Percentiles rank a stretch among this genome's conserved stretches.
phyloP scores from a whole-genome alignment of 2,329 filamentous ascomycete species.

The Chaetomium sp. region DNA sequence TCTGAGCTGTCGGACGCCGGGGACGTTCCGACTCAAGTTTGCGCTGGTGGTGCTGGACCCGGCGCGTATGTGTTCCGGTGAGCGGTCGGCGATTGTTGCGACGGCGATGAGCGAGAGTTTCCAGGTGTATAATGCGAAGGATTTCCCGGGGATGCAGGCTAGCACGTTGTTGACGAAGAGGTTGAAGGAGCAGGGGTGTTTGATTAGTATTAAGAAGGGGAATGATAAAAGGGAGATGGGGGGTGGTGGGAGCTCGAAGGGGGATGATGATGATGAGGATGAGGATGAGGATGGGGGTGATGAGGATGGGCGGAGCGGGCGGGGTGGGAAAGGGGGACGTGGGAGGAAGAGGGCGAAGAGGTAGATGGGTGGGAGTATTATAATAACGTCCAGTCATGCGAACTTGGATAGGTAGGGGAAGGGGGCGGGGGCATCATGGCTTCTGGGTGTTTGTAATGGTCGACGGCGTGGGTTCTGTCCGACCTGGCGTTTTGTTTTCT shows the following conservation, averaged over 20 bases:
- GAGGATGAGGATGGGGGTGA: constrained; percentile 8
- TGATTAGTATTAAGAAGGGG: constrained; percentile 82
- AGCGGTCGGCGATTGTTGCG: constrained; percentile 44
- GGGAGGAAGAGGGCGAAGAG: no score
- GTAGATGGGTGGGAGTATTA: no score
- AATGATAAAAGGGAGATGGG: constrained; percentile 52
- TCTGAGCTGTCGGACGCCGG: constrained; percentile 70
- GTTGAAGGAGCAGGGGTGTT: constrained; percentile 71
- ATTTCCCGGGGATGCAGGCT: constrained; percentile 77
- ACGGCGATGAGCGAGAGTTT: constrained; percentile 62
- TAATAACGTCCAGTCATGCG: no score
- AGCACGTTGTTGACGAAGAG: constrained; percentile 68
- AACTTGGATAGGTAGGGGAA: no score
- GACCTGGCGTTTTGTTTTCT: no score
- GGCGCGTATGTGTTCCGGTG: constrained; percentile 46
- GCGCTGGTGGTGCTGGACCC: constrained; percentile 66
- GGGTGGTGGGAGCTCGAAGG: constrained; percentile 39
- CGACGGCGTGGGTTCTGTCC: no score
- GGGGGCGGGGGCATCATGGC: no score
- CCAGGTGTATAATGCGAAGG: constrained; percentile 74
- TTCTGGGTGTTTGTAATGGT: no score
- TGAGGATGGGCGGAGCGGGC: constrained; percentile 26
- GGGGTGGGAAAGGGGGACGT: no score
- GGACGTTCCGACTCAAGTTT: constrained; percentile 69
- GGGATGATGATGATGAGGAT: constrained; percentile 29